phyloP scores from a whole-genome alignment of 2,329 filamentous ascomycete genomes.

The Aureobasidium musti region DNA sequence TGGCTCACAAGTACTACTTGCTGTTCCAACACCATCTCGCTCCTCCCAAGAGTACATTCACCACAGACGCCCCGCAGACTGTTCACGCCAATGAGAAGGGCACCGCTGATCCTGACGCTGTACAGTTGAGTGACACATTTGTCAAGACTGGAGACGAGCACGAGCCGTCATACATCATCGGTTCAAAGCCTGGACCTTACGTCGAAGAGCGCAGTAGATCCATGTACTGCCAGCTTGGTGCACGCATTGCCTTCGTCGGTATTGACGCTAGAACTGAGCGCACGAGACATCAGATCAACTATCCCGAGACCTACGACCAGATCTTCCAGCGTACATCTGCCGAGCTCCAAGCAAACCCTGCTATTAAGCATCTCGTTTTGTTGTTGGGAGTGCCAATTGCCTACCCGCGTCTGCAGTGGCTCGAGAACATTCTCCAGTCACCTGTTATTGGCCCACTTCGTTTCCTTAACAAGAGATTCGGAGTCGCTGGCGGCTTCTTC shows the following conservation, averaged over 20 bases:
- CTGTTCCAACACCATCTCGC: constrained; percentile 75
- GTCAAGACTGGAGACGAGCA: constrained; percentile 61
- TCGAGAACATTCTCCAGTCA: constrained; percentile 87
- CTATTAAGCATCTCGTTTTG: constrained; percentile 64
- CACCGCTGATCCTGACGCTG: constrained; percentile 63
- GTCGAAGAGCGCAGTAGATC: constrained; percentile 63
- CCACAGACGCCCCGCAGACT: constrained; percentile 66
- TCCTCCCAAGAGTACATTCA: constrained; percentile 82
- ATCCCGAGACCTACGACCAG: constrained; percentile 64
- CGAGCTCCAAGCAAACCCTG: constrained; percentile 56
- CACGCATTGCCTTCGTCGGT: constrained; percentile 64
- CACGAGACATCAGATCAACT: constrained; percentile 92
- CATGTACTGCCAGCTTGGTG: constrained; percentile 65
- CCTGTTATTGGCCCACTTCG: constrained; percentile 86
- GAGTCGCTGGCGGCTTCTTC: constrained; percentile 80
- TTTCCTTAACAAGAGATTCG: constrained; percentile 87
- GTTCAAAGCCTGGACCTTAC: constrained; percentile 68
- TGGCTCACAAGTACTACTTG: constrained; percentile 59
- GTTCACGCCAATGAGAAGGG: constrained; percentile 43
- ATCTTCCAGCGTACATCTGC: constrained; percentile 59
- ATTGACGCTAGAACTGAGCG: constrained; percentile 68
- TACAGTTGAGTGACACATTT: constrained; percentile 72
- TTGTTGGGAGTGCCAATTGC: constrained; percentile 72
- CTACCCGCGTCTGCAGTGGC: constrained; percentile 80
- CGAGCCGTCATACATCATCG: constrained; percentile 77